A percentile compares a stretch with the other conserved stretches of the same genome.
phyloP scores from a whole-genome alignment of 192 early-diverging fungal species.

The Backusella tarrabulga region DNA sequence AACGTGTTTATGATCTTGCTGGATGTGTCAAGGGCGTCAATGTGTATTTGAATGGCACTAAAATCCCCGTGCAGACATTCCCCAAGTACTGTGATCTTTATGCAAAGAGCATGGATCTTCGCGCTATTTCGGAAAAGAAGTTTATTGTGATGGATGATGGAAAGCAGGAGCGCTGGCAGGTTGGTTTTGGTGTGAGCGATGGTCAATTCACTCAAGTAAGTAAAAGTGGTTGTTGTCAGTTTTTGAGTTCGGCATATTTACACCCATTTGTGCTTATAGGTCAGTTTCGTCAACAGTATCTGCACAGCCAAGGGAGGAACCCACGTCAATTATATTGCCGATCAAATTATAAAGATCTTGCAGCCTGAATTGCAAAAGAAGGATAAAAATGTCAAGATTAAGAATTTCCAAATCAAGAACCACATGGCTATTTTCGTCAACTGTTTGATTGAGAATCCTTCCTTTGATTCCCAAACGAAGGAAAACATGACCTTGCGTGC shows the following conservation, averaged over 20 bases:
- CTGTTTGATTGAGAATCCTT: slow-evolving; percentile 88
- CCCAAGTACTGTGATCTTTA: slow-evolving; percentile 90
- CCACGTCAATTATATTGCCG: slow-evolving; percentile 80
- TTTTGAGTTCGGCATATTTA: too few relatives aligned
- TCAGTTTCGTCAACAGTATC: slow-evolving; percentile 97
- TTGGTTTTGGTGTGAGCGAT: slow-evolving; percentile 88
- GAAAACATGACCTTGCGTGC: slow-evolving; percentile 85
- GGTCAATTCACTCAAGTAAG: slow-evolving; percentile 92
- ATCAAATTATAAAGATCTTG: slow-evolving; percentile 76
- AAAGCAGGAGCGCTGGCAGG: slow-evolving; percentile 87
- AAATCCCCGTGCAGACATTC: slow-evolving; percentile 84
- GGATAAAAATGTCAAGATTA: slow-evolving; percentile 65
- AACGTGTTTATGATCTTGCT: slow-evolving; percentile 93
- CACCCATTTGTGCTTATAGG: slow-evolving; percentile 20
- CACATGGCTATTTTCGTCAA: slow-evolving; percentile 97
- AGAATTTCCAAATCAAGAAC: slow-evolving; percentile 82
- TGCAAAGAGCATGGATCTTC: slow-evolving; percentile 27
- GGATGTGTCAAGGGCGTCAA: slow-evolving; percentile 82
- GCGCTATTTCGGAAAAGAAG: slow-evolving; percentile 34
- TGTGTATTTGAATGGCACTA: slow-evolving; percentile 83
- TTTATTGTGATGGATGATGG: slow-evolving; percentile 70
- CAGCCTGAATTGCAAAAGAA: slow-evolving; percentile 73
- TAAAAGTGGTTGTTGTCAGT: too few relatives aligned
- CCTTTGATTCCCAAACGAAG: slow-evolving; percentile 98
- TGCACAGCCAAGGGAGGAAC: slow-evolving; percentile 93